Evolutionary conservation across 345 rosid species (phyloP).

Genomic region (Salix dunnii): DNA sequence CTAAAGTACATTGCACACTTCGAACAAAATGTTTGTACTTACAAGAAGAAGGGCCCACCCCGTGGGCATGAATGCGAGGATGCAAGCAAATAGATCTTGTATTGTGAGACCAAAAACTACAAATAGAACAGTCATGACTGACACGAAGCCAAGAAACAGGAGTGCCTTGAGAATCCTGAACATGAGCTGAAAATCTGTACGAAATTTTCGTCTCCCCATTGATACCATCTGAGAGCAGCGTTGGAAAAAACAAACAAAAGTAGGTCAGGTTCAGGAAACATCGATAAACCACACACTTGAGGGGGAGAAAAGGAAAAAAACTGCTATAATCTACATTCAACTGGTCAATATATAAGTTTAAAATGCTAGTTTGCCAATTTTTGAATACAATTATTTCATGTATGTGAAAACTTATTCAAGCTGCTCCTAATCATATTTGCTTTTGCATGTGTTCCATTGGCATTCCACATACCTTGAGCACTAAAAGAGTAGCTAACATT

Average conservation of each 20-base stretch:
- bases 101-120: conserved; percentile 62
- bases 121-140: conserved; percentile 79
- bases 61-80: conserved; percentile 77
- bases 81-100: conserved; percentile 64
- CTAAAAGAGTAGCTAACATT: conserved; percentile 56
- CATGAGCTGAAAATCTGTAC: conserved; percentile 81
- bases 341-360: neutral
- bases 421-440: neutral
- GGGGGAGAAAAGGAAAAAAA: neutral
- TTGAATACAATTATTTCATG: neutral
- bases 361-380: neutral
- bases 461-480: conserved; percentile 86
- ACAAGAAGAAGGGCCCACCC: conserved; percentile 95
- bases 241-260: neutral
- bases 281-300: neutral
- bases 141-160: conserved; percentile 76
- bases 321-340: neutral
- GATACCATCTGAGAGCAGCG: conserved; percentile 61
- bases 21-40: conserved; percentile 28
- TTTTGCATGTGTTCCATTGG: neutral
- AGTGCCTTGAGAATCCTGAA: conserved; percentile 95
- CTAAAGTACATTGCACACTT: neutral
- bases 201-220: conserved; percentile 73
- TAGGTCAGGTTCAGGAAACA: neutral
- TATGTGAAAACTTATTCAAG: neutral